A percentile compares a stretch with the other conserved stretches of the same genome.
Evolutionary conservation across 345 rosid genomes (phyloP).

Genomic region (Aquilaria yunnanensis): DNA sequence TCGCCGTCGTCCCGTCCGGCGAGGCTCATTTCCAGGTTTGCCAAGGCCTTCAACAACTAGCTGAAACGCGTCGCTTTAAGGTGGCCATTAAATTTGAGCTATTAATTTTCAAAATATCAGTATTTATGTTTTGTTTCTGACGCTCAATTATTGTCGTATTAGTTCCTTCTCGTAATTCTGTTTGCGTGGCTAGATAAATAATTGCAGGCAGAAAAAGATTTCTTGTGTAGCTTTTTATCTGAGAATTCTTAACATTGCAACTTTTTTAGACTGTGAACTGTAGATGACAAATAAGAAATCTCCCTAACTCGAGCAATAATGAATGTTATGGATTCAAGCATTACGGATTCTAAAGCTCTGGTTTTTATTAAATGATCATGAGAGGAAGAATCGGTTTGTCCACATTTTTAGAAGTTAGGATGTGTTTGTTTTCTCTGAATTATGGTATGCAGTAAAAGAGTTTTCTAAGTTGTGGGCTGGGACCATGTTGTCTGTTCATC

Average conservation of each 20-base stretch:
- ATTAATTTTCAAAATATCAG: not conserved
- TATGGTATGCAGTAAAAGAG: not conserved
- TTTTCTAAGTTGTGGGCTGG: not conserved
- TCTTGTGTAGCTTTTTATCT: not conserved
- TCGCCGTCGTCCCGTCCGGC: constrained; percentile 17
- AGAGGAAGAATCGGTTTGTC: too few species aligned
- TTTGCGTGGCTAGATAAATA: too few species aligned
- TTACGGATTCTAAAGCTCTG: too few species aligned
- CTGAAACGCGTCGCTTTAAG: constrained; percentile 78
- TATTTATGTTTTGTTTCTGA: constrained; percentile 1
- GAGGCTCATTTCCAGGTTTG: constrained; percentile 44
- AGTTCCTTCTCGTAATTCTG: too few species aligned
- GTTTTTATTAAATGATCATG: too few species aligned
- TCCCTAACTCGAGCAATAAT: not conserved
- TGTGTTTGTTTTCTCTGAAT: not conserved
- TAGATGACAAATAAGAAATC: not conserved
- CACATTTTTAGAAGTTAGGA: not conserved
- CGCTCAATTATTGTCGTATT: not conserved
- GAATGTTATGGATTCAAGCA: too few species aligned
- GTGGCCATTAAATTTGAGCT: constrained; percentile 23
- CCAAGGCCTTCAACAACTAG: constrained; percentile 55
- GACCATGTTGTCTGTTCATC: not conserved
- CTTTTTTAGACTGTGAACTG: constrained; percentile 1
- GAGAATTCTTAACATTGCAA: not conserved
- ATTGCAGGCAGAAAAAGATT: not conserved